Conservation (phyloP, 176 grass and related monocot species). For the Melocanna baccifera region DNA sequence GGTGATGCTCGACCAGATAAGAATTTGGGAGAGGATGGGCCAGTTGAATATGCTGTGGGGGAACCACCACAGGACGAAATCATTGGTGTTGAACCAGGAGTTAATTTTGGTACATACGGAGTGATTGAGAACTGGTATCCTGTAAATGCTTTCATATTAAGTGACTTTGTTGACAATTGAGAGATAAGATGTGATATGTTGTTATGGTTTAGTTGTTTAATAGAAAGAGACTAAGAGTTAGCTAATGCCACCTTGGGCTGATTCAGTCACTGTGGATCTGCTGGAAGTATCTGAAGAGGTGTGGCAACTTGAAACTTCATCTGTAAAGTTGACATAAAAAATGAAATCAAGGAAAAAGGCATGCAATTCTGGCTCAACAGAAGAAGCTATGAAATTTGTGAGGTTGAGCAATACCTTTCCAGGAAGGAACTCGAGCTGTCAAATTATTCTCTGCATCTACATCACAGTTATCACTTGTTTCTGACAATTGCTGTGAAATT, state of each 20-base stretch:
- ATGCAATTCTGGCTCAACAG: background rate
- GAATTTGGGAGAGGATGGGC: conserved; percentile 61
- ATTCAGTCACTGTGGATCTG: conserved; percentile 50
- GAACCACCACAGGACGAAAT: conserved; percentile 56
- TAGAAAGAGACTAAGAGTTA: background rate
- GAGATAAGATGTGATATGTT: background rate
- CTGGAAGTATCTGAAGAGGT: conserved; percentile 39
- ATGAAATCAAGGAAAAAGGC: conserved; percentile 14
- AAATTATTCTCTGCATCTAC: conserved; percentile 41
- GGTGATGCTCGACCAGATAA: conserved; percentile 71
- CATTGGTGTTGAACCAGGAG: conserved; percentile 46
- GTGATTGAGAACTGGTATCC: conserved; percentile 73
- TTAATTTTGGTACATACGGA: conserved; percentile 46
- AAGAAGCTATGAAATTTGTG: conserved; percentile 5
- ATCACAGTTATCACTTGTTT: conserved; percentile 44
- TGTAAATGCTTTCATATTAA: conserved; percentile 41
- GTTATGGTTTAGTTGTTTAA: conserved; percentile 2
- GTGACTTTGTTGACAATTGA: background rate
- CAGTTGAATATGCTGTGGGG: conserved; percentile 52
- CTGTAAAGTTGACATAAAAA: conserved; percentile 41
- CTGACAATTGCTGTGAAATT: conserved; percentile 64
- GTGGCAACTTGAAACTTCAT: conserved; percentile 54
- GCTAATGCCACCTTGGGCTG: conserved; percentile 56
- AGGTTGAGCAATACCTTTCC: conserved; percentile 50
- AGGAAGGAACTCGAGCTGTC: conserved; percentile 36